Evolutionary conservation across 805 yeast species (phyloP), one percentile per base, ranked within the genome.

Genomic region (Ogataea corticis): DNA sequence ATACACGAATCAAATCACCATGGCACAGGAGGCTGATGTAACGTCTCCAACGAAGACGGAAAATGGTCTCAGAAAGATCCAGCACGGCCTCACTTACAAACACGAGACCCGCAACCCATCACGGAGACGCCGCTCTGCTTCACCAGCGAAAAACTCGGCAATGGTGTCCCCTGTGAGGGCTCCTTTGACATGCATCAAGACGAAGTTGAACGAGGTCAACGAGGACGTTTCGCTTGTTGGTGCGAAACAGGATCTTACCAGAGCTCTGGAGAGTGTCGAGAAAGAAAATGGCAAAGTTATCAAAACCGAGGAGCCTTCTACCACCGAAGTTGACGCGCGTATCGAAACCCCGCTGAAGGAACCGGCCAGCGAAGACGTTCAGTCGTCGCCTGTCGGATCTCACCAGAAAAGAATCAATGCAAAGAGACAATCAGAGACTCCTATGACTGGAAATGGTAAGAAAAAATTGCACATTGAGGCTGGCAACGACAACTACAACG

Each of bases 61-160:
- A 19, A 41, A 46, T 4, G 38, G 39, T 10, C 48, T 60, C 25
- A 58, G 57, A 18, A 68, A 61, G 50, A 68, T 71, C 40, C 77
- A 79, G 2, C 81, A 77, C 54, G 82, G 82, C 0, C 56, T 77
- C 30, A 56, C 68, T 2, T 66, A 70, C 44, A 71, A 71, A 48
- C 73, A 70, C 45, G 59, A 60, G 33, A 51, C 48, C 2, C 46
- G 60, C 36, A 52, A 55, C 27, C 52, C 57, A 10, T 21, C 46
- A 7, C 31, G 34, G 2, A 50, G 53, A 42, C 48, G 63, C 33
- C 47, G 50, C n/a, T 56, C 64, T 10, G 19, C 51, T 10, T 58
- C 65, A 4, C 61, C 62, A 6, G 39, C 48, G 45, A 53, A 50
- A 36, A 46, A 51, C 5, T 44, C 46, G 7, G 23, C 51, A 9